Evolutionary conservation across 1,284 basidiomycete species (phyloP), one percentile per base, ranked within the genome.

Genomic region (Grifola frondosa): DNA sequence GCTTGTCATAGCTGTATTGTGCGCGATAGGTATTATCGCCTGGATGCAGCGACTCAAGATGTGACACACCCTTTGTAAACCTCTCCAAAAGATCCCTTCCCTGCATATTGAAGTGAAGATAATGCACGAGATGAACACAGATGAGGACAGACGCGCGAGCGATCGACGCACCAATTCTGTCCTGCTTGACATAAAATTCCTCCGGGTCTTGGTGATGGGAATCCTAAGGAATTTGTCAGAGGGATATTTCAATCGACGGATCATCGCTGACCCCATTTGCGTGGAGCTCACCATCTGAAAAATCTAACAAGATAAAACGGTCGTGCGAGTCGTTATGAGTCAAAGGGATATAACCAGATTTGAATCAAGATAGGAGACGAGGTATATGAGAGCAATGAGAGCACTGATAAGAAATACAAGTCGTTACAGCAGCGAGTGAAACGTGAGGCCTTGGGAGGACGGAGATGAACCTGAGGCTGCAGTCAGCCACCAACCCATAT

Each of bases 31-130:
- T 24, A 37, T 29, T 23, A 44, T 30, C 30, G 39, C 33, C 33
- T 36, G 35, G 37, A 37, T 7, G 15, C 40, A 36, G 46, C n/a
- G 41, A 38, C n/a, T n/a, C 38, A 42, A 36, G 29, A 30, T 25
- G n/a, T 13, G 20, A 56, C 74, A 48, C 50, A 91, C 92, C 91
- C 94, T 69, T 96, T 95, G 73, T 89, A 97, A n/a, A 97, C 94
- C 66, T 97, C 93, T 59, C 94, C 94, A 61, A 97, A 97, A 13
- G 91, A 95, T 26, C 94, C 94, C 67, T 97, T 97, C 50, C 94
- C 93, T 93, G 60, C 23, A 32, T 12, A 20, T 30, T 20, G n/a
- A 9, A 16, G 15, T 21, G 4, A 25, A 8, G 15, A 22, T 44
- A 11, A 44, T 20, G 25, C 17, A 24, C 13, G 16, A n/a, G 24